A percentile compares a stretch with the other conserved stretches of the same genome.
Conservation (phyloP, 805 yeast species). For the Ogataea naganishii region DNA sequence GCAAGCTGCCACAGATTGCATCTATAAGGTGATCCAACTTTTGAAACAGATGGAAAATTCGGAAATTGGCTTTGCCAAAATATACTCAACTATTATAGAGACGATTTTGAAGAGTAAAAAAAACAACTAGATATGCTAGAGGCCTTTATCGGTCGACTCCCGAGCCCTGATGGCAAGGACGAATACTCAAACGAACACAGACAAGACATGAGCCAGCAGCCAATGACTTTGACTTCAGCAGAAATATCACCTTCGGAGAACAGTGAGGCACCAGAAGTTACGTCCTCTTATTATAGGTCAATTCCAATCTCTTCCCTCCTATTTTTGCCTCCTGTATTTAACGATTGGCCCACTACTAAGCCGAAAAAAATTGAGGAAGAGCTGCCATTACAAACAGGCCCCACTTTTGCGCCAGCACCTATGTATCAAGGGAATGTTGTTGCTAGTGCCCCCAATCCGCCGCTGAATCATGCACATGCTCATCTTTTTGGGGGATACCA, state of each 20-base stretch:
- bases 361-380: background rate
- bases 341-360: conserved; percentile 1
- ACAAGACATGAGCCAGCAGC: background rate
- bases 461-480: no score
- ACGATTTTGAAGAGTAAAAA: background rate
- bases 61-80: background rate
- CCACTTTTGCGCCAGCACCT: no score
- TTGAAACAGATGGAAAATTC: conserved; percentile 1
- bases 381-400: no score
- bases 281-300: background rate
- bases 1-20: background rate
- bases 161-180: no score
- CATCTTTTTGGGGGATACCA: no score
- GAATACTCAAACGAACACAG: no score
- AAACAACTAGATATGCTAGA: background rate
- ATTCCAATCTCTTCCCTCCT: conserved; percentile 1
- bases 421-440: no score
- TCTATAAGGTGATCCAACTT: background rate
- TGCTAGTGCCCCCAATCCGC: no score
- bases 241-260: no score
- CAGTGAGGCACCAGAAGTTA: no score
- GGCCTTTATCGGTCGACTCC: background rate
- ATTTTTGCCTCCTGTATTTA: conserved; percentile 1
- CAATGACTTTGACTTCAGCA: background rate
- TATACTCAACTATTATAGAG: background rate